Evolutionary conservation across 1,284 basidiomycete species (phyloP), one percentile per base, ranked within the genome.

Genomic region (Papiliotrema laurentii): DNA sequence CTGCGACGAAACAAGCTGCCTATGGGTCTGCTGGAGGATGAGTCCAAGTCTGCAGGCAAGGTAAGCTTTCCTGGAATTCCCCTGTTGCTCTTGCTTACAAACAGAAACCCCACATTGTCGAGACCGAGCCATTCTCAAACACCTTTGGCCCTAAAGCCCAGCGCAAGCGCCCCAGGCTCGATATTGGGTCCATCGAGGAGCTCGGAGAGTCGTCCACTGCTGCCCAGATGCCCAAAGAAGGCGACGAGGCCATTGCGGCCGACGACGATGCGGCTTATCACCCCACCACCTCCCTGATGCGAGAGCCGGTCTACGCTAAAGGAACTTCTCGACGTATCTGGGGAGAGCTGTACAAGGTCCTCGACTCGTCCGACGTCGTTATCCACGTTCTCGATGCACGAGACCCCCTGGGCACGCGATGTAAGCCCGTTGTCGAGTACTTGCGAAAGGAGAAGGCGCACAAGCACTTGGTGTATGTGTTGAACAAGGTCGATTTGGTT

Each of bases 401-500:
- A 47, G 94, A 98, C 73, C 94, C 94, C 1, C 73, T 97, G 44
- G 96, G 96, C 14, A 97, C 96, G n/a, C 81, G 96, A 62, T 98
- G 96, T 76, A 85, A 92, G 70, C 93, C 89, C 28, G 89, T 97
- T 19, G 82, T 97, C 51, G 89, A 94, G 60, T 97, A 88, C 67
- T 80, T 98, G 63, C 83, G 83, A 65, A 97, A 97, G 75, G 94
- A 98, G 74, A 97, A 97, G 75, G 81, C 89, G 18, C 91, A 96
- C 76, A 98, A 98, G 75, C 93, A 97, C 71, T 83, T 99, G 52
- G 89, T 98, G 16, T 85, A 96, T 54, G 82, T 99, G 42, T 83
- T 99, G 61, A 99, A 99, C 80, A 99, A 99, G 78, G 96, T 96
- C 69, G 94, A 97, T 75, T 77, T 98, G 43, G 93, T 98, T 9